Base-by-base conservation (phyloP, 225 moss, liverwort and hornwort species). In the Ulota crispa region DNA sequence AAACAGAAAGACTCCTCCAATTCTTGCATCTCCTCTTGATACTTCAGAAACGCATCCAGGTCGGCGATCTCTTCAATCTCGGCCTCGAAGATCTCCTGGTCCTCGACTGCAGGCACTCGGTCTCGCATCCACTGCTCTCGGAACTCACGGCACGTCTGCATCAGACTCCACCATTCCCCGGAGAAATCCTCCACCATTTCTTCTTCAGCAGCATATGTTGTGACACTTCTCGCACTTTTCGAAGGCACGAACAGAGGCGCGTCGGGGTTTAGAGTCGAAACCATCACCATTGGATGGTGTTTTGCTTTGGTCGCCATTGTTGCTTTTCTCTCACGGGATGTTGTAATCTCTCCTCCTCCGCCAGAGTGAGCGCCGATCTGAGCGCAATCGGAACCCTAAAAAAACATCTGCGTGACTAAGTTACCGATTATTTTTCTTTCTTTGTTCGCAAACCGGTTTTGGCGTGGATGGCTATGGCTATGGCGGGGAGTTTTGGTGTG, bases 41-140 rank as follows among this genome's bases (percentile, higher is more conserved):
- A 83, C 24, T 92, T 86, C 3, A 90, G 82, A 70, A 89, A 92
- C 81, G 87, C 91, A 56, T 91, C 91, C 34, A 97, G 88, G 14
- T 98, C 95, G 30, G 92, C 98, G 59, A 94, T 86, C 61, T 93
- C 98, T 53, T 92, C 89, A 4, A 91, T 83, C 56, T 92, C 94
- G 28, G 83, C 88, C 62, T 91, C 87, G 4, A 90, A 87, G 52
- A 83, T 89, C 56, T 92, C 89, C 74, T 89, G 89, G 81, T 93
- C 90, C 60, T 93, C 95, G 62, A 27, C 65, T 10, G 16, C 77
- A 7, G 82, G 75, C 43, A 91, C 82, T 71, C 90, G 87, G 62
- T 95, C 92, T 65, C 87, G 87, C 81, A 93, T 80, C 98, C 98
- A 98, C 82, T 92, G 95, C 45, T 93, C 94, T 6, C 94, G 88